These are phyloP conservation scores for Insectozyma bohioensis DNA, from an alignment of 1,139 yeast genomes.

Conservation along the genomic window DNA sequence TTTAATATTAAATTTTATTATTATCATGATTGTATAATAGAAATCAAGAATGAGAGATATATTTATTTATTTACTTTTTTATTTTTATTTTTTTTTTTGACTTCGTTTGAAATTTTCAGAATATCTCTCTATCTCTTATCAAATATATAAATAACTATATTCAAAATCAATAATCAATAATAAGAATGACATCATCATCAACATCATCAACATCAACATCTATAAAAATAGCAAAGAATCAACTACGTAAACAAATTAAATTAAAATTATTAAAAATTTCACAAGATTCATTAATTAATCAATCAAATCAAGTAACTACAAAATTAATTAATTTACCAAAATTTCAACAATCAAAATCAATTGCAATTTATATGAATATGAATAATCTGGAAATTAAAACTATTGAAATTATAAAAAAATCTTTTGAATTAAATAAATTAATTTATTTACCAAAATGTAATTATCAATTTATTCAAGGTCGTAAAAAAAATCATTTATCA, in stretches of 20 bases:
- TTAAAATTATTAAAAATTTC: slow-evolving; percentile 15
- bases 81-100: no score
- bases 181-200: no score
- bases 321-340: slow-evolving; percentile 32
- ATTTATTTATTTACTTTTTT: no score
- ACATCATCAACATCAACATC: slow-evolving; percentile 4
- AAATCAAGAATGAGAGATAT: no score
- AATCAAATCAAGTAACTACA: slow-evolving; percentile 25
- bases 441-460: slow-evolving; percentile 57
- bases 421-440: slow-evolving; percentile 43
- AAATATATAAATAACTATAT: no score
- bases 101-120: no score
- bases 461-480: slow-evolving; percentile 14
- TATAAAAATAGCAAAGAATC: slow-evolving; percentile 17
- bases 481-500: slow-evolving; percentile 50
- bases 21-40: no score
- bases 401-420: slow-evolving; percentile 42
- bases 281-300: slow-evolving; percentile 16
- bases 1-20: no score
- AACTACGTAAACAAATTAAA: slow-evolving; percentile 22
- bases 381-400: slow-evolving; percentile 64
- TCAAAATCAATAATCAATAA: no score
- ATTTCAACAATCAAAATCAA: slow-evolving; percentile 42
- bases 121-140: no score
- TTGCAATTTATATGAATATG: slow-evolving; percentile 71